phyloP scores from a whole-genome alignment of 2,329 filamentous ascomycete species.

The Hirsutella thompsonii region DNA sequence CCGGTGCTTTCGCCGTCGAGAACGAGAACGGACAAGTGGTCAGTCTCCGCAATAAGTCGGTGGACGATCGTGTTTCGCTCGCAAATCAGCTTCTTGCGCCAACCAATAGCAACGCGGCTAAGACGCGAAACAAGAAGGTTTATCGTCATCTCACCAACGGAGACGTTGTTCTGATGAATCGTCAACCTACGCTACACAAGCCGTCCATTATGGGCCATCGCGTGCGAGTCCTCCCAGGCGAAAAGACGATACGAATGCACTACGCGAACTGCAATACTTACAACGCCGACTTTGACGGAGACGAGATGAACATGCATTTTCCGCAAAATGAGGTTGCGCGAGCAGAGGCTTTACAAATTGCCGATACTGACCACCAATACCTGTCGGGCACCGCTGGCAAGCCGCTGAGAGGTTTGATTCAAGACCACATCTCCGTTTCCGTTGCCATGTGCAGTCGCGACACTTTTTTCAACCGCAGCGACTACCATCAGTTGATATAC shows the following conservation, averaged over 20 bases:
- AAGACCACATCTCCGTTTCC: constrained; percentile 94
- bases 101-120: constrained; percentile 59
- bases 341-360: constrained; percentile 83
- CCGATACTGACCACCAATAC: constrained; percentile 96
- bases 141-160: constrained; percentile 92
- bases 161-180: constrained; percentile 97
- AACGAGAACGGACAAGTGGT: constrained; percentile 90
- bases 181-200: constrained; percentile 94
- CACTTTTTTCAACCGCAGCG: constrained; percentile 73
- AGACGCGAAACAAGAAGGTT: constrained; percentile 85
- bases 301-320: constrained; percentile 99
- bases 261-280: constrained; percentile 99
- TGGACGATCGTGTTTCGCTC: constrained; percentile 75
- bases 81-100: constrained; percentile 89
- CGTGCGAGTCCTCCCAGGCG: constrained; percentile 79
- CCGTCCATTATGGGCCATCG: constrained; percentile 98
- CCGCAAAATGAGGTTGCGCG: constrained; percentile 92
- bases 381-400: constrained; percentile 88
- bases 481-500: constrained; percentile 93
- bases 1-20: constrained; percentile 86
- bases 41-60: constrained; percentile 73
- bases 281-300: constrained; percentile 97
- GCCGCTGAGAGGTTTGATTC: constrained; percentile 87
- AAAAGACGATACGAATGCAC: constrained; percentile 98
- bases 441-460: constrained; percentile 85